A percentile compares a stretch with the other conserved stretches of the same genome.
Conservation (phyloP, 352 stramenopile species). For the Pythium grandisporangium region DNA sequence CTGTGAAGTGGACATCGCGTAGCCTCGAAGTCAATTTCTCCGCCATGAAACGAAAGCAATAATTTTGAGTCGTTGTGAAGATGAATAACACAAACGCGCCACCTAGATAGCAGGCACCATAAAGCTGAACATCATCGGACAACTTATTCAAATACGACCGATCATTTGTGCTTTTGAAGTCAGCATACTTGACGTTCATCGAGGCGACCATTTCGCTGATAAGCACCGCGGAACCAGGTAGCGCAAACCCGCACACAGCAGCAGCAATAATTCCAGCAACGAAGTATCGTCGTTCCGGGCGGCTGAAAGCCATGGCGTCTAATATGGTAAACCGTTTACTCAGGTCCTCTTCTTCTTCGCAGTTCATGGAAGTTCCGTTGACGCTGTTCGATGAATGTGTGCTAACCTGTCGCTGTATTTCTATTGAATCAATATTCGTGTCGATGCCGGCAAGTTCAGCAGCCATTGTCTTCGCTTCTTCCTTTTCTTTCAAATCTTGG, state of each 20-base stretch:
- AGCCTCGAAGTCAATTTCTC: slow-evolving; percentile 20
- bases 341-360: slow-evolving; percentile 11
- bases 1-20: slow-evolving; percentile 16
- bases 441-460: slow-evolving; percentile 56
- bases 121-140: slow-evolving; percentile 11
- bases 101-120: slow-evolving; percentile 15
- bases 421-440: too few species aligned
- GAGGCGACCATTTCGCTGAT: slow-evolving; percentile 10
- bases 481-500: slow-evolving; percentile 9
- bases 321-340: neutral
- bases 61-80: slow-evolving; percentile 9
- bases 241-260: neutral
- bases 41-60: slow-evolving; percentile 15
- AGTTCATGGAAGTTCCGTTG: slow-evolving; percentile 17
- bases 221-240: slow-evolving; percentile 9
- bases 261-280: neutral
- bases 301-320: neutral
- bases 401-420: slow-evolving; percentile 67
- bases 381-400: slow-evolving; percentile 56
- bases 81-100: slow-evolving; percentile 13
- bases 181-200: slow-evolving; percentile 15
- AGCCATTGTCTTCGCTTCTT: slow-evolving; percentile 5
- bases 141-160: slow-evolving; percentile 5
- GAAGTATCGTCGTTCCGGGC: slow-evolving; percentile 19
- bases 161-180: slow-evolving; percentile 2